phyloP scores from a whole-genome alignment of 192 early-diverging fungal genomes.

The Coemansia javaensis region DNA sequence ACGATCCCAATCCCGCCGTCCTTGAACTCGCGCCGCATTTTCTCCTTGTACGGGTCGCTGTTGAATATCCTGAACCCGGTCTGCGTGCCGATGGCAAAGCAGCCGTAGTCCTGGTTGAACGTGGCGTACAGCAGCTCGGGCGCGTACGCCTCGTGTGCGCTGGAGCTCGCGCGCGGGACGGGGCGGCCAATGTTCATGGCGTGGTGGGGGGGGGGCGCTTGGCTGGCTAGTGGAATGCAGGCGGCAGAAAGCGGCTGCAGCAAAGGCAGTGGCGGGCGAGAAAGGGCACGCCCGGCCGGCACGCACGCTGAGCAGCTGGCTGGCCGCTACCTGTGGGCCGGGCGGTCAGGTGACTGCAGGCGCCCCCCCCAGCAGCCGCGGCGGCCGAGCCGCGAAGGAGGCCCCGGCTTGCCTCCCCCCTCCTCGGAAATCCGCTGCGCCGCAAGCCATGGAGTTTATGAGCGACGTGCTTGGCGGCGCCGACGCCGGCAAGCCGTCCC shows the following conservation, averaged over 20 bases:
- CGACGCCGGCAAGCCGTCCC: slow-evolving; percentile 73
- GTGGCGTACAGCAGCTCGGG: slow-evolving; percentile 65
- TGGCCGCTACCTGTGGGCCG: too few relatives aligned
- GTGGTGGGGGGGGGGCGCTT: neutral
- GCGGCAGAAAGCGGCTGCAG: neutral
- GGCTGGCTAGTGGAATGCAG: neutral
- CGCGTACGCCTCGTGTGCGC: slow-evolving; percentile 39
- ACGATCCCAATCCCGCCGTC: slow-evolving; percentile 80
- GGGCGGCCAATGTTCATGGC: slow-evolving; percentile 45
- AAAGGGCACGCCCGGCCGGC: too few relatives aligned
- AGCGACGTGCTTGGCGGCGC: slow-evolving; percentile 68
- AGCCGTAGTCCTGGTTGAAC: slow-evolving; percentile 82
- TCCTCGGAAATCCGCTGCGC: too few relatives aligned
- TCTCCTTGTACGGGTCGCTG: slow-evolving; percentile 78
- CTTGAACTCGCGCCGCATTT: slow-evolving; percentile 72
- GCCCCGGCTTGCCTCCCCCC: too few relatives aligned
- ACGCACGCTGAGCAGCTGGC: too few relatives aligned
- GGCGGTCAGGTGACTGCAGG: too few relatives aligned
- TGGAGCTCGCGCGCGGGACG: slow-evolving; percentile 25
- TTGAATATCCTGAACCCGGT: slow-evolving; percentile 81
- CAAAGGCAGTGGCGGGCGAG: too few relatives aligned
- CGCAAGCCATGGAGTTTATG: slow-evolving; percentile 77
- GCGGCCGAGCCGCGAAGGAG: too few relatives aligned
- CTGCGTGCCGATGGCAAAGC: slow-evolving; percentile 77
- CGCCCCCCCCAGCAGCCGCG: too few relatives aligned